These are phyloP conservation scores for Pneumocystis murina DNA, from an alignment of 1,139 yeast genomes.

Conservation along the genomic window DNA sequence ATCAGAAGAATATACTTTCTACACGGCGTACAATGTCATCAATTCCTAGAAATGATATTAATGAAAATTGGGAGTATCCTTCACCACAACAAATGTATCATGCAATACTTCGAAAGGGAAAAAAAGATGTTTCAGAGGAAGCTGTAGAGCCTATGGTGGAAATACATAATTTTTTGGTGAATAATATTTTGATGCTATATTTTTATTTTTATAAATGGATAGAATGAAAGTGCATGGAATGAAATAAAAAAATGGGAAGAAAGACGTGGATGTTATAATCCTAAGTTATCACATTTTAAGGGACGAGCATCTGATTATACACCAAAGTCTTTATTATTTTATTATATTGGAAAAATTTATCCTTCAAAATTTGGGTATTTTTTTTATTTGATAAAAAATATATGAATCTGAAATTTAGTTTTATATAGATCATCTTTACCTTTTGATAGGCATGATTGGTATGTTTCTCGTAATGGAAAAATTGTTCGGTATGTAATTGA, in stretches of 20 bases:
- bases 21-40: slow-evolving; percentile 71
- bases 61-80: slow-evolving; percentile 86
- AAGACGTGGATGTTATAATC: slow-evolving; percentile 35
- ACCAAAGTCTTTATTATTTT: slow-evolving; percentile 71
- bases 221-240: slow-evolving; percentile 93
- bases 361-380: slow-evolving; percentile 48
- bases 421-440: slow-evolving; percentile 48
- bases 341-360: slow-evolving; percentile 49
- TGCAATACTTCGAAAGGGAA: slow-evolving; percentile 91
- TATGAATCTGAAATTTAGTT: neutral
- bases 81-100: slow-evolving; percentile 98
- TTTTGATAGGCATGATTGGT: slow-evolving; percentile 98
- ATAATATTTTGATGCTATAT: neutral
- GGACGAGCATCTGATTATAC: slow-evolving; percentile 81
- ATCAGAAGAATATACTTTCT: slow-evolving; percentile 63
- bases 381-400: neutral
- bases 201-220: neutral
- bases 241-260: slow-evolving; percentile 85
- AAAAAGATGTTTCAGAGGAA: slow-evolving; percentile 74
- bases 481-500: slow-evolving; percentile 83
- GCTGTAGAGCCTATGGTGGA: slow-evolving; percentile 96
- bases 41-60: slow-evolving; percentile 69
- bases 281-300: slow-evolving; percentile 70
- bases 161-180: slow-evolving; percentile 67
- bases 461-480: slow-evolving; percentile 50